Base-by-base conservation (phyloP, 1,284 basidiomycete species). In the Singerocomus inundabilis region DNA sequence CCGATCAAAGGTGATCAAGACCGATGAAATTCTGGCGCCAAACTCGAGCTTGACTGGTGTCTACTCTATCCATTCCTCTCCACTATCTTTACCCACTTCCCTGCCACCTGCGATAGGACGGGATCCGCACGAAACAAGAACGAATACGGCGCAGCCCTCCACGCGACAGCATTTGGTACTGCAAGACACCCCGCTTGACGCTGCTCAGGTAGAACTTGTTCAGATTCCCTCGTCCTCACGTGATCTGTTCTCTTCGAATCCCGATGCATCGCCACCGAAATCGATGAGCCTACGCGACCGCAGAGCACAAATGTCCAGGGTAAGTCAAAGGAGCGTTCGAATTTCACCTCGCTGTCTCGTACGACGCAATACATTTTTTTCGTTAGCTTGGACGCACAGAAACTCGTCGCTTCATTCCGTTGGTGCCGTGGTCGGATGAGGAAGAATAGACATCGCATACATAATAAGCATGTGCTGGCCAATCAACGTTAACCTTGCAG, bases 281-380 rank as follows among this genome's bases (percentile, higher is more conserved):
- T 50, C 63, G 21, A 65, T 65, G 64, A 65, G 63, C 43, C 42
- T 65, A 26, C 63, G 63, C 13, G 63, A 66, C 33, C 62, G 63
- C 5, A 61, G 63, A 8, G 66, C 66, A 3, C 63, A 68, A 18
- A 67, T 65, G 35, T 56, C 51, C n/a, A 42, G 38, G 46, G 63
- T 67, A 42, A 54, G 66, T 61, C 28, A 4, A 15, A 32, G 10
- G 8, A 1, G n/a, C 8, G 7, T 37, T 34, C 21, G 5, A 31
- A 21, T n/a, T 21, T n/a, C 21, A 8, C 5, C 1, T 28, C 36
- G 11, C 42, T 30, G 7, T 32, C 35, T 33, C 13, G 34, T 48
- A 37, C 38, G 35, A 40, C 6, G 0, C 10, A n/a, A 32, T 16
- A 43, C 32, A 7, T 40, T 42, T 30, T 47, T 35, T 40, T 46